A percentile compares a stretch with the other conserved stretches of the same genome.
Conservation (phyloP, 140 eudicot species). For the Bidens hawaiensis region DNA sequence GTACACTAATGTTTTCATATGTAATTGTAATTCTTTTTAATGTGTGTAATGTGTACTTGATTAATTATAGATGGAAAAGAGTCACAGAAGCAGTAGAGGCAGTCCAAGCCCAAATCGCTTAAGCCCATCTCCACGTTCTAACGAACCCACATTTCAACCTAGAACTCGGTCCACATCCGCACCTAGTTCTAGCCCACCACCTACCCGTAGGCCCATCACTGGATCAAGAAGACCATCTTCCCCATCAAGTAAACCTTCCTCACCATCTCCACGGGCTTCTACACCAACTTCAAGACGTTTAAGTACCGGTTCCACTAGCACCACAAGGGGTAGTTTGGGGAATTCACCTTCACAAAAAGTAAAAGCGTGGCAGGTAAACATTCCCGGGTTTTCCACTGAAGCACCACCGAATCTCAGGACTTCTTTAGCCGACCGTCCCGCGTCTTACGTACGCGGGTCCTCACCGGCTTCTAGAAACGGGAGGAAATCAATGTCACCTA, state of each 20-base stretch:
- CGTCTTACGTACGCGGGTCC: slow-evolving; percentile 78
- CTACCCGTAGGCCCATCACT: slow-evolving; percentile 35
- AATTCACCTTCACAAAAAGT: slow-evolving; percentile 81
- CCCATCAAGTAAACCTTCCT: slow-evolving; percentile 56
- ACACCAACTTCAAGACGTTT: slow-evolving; percentile 60
- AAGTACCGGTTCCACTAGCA: slow-evolving; percentile 48
- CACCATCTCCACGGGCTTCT: slow-evolving; percentile 49
- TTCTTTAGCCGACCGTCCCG: slow-evolving; percentile 87
- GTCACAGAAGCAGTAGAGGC: slow-evolving; percentile 68
- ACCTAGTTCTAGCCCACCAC: slow-evolving; percentile 64
- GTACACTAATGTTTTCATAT: neutral
- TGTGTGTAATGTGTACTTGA: neutral
- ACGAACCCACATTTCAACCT: slow-evolving; percentile 34
- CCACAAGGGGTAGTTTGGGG: slow-evolving; percentile 46
- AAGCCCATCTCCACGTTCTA: slow-evolving; percentile 73
- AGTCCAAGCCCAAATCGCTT: slow-evolving; percentile 91
- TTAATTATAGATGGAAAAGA: slow-evolving; percentile 89
- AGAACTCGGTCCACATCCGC: slow-evolving; percentile 65
- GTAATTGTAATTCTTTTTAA: neutral
- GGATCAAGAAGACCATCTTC: slow-evolving; percentile 65
- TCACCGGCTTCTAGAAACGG: slow-evolving; percentile 86
- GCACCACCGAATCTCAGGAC: slow-evolving; percentile 96
- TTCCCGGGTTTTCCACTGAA: slow-evolving; percentile 85
- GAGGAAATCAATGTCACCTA: slow-evolving; percentile 79
- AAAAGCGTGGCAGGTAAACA: slow-evolving; percentile 82